Evolutionary conservation across 1,284 basidiomycete species (phyloP).

Genomic region (Hymenochaete sp.): DNA sequence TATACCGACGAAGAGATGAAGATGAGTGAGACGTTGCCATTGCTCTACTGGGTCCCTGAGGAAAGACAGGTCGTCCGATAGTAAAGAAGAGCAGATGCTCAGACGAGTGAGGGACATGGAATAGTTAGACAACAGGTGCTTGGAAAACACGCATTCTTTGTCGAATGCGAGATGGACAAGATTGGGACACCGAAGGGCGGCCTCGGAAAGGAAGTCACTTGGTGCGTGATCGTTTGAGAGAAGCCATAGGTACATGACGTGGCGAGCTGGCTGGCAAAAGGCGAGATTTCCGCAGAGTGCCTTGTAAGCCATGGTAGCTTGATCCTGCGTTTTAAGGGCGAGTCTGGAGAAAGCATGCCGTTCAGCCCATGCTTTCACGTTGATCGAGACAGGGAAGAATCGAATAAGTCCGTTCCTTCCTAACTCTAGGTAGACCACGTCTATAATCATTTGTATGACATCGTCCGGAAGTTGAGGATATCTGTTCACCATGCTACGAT

Average conservation of each 20-base stretch:
- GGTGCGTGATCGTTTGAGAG: not conserved
- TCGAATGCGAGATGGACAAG: slow-evolving; percentile 13
- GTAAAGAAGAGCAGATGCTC: slow-evolving; percentile 3
- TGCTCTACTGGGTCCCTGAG: not conserved
- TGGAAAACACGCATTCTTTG: not conserved
- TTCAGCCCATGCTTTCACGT: slow-evolving; percentile 8
- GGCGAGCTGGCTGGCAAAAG: slow-evolving; percentile 8
- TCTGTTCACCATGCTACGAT: not conserved
- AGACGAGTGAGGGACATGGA: not conserved
- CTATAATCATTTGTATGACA: slow-evolving; percentile 5
- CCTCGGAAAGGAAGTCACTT: not conserved
- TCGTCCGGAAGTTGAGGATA: slow-evolving; percentile 2
- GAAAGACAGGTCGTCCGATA: not conserved
- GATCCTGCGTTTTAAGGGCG: slow-evolving; percentile 2
- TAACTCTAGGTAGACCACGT: slow-evolving; percentile 1
- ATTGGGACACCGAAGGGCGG: slow-evolving; percentile 6
- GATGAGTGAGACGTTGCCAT: slow-evolving; percentile 12
- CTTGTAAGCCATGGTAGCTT: slow-evolving; percentile 1
- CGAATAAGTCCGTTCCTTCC: slow-evolving; percentile 4
- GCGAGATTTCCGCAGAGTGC: not conserved
- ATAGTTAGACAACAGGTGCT: not conserved
- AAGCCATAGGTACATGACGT: slow-evolving; percentile 5
- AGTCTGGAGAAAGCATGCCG: slow-evolving; percentile 4
- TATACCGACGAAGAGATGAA: slow-evolving; percentile 8
- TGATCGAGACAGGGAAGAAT: slow-evolving; percentile 3